phyloP scores from a whole-genome alignment of 2,329 filamentous ascomycete genomes.

The Cryphonectria japonica region DNA sequence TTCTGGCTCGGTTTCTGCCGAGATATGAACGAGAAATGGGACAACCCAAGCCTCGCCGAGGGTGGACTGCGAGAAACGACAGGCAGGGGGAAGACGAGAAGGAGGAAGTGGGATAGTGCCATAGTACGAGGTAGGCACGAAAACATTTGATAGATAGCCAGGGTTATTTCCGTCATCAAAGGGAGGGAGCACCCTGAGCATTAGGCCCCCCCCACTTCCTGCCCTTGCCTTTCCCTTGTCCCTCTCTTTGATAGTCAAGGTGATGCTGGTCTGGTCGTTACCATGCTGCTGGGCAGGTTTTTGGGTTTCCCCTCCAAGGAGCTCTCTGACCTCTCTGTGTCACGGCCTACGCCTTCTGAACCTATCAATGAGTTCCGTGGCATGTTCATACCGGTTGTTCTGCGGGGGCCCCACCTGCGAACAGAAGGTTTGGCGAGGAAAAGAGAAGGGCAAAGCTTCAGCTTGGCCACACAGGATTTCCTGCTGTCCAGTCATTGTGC shows the following conservation, averaged over 20 bases:
- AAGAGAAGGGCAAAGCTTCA: neutral
- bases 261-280: neutral
- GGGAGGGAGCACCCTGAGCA: neutral
- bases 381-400: neutral
- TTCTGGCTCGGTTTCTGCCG: conserved; percentile 28
- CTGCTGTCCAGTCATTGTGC: conserved; percentile 6
- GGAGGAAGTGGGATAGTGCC: neutral
- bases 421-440: neutral
- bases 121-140: conserved; percentile 3
- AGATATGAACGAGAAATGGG: conserved; percentile 2
- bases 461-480: neutral
- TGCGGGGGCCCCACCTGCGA: neutral
- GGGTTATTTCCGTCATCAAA: neutral
- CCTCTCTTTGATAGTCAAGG: neutral
- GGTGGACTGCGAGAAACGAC: neutral
- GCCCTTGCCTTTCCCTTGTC: neutral
- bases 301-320: neutral
- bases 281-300: neutral
- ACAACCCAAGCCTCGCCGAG: conserved; percentile 15
- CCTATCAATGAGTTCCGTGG: conserved; percentile 3
- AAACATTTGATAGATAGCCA: conserved; percentile 15
- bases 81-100: conserved; percentile 3
- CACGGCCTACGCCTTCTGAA: neutral
- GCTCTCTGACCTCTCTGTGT: neutral
- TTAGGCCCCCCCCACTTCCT: neutral